Base-by-base conservation (phyloP, 352 stramenopile genomes). In the Phytopythium mirpurense region DNA sequence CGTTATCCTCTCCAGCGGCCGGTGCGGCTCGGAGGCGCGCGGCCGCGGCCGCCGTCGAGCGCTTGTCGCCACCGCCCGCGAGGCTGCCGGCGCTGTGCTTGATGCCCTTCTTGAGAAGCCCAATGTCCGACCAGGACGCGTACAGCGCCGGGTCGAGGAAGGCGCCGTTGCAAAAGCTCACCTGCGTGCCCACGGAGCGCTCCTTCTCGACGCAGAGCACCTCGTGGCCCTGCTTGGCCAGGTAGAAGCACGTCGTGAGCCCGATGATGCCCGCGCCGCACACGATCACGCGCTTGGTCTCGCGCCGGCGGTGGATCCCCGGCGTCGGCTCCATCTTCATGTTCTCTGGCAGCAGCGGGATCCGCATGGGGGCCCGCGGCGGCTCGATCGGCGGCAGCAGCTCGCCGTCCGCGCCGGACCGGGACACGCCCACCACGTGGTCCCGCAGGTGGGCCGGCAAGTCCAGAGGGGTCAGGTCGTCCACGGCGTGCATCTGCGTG, bases 201-300 rank as follows among this genome's bases (percentile, higher is more conserved):
- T 94, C 84, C 49, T 91, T 91, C 55, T 94, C 84, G 14, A 94
- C 83, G 42, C 84, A 94, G 7, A 94, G 63, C 45, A 94, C 84
- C 57, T 94, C 84, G 52, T 94, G 84, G 56, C 84, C 84, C 49
- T 88, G 81, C 53, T 88, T 90, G 40, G 81, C 81, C 23, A 94
- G 66, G 59, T 90, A 93, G 60, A 90, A 94, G 65, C 79, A 92
- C 0, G 84, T 94, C 27, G 80, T 92, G 35, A 94, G 57, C 0
- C 84, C 84, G 43, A 94, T 84, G 48, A 94, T 93, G 34, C 84
- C 84, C n/a, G 79, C 84, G 15, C 84, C 84, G 35, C 82, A 90
- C 16, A 94, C 84, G 43, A 94, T 90, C 36, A 94, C 81, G 59
- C 84, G 84, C 60, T 94, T 91, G 54, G 74, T 82, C 53, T 71